Evolutionary conservation across 1,139 yeast species (phyloP), one percentile per base, ranked within the genome.

Genomic region (Nadsonia commutata): DNA sequence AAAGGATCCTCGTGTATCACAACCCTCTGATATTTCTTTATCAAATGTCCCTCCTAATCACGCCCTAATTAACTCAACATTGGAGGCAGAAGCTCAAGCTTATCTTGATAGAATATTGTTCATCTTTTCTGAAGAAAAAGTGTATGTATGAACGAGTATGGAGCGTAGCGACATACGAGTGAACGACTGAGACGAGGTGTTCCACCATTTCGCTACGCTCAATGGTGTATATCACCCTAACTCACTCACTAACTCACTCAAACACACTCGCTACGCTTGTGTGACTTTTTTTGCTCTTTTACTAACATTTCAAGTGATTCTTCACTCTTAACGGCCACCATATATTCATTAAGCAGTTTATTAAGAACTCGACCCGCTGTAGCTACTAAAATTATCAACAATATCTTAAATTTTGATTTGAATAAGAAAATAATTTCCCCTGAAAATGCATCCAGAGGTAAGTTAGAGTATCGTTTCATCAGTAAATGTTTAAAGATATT

Each of bases 31-130:
- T 33, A 72, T 78, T 40, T 79, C 83, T 18, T 64, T 83, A 41
- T 61, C 76, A 2, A 64, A 72, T 45, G 78, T 85, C 1, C 74
- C 74, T 20, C 67, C 75, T 2, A 69, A 67, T 45, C 97, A 88
- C 57, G 74, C 88, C 1, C 71, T 85, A 41, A 69, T 88, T 42
- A 73, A 73, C 47, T 58, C 66, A 47, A 57, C 59, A 11, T 63
- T 85, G 51, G 86, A 81, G 52, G 74, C 80, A 7, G 95, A 88
- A 58, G 81, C 90, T 0, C 71, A 70, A 44, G 78, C 73, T 2
- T 65, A 82, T 42, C 65, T 90, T 41, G 95, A 85, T 51, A 60
- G 76, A 41, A 59, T 88, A 36, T 63, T 85, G 41, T 65, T 68
- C 41, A 66, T 72, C 19, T 66, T 86, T 45, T 65, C 67, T 36